These are phyloP conservation scores for Aspergillus biplanus DNA, from an alignment of 495 filamentous ascomycete genomes.

Conservation along the genomic window DNA sequence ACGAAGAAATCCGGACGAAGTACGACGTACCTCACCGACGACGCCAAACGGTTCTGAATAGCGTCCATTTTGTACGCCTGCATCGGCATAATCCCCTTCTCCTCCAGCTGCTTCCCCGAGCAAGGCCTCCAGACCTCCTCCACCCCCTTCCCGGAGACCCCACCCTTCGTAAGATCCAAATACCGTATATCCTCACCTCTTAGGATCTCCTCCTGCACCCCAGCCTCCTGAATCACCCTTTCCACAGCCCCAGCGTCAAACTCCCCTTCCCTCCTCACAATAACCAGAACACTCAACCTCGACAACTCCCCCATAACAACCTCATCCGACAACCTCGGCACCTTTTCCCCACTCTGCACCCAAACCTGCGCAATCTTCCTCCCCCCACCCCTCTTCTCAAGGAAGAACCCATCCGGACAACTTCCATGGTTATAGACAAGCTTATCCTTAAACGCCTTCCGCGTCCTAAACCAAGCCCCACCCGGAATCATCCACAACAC, in stretches of 20 bases:
- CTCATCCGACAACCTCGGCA: slow-evolving; percentile 1
- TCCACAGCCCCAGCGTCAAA: background rate
- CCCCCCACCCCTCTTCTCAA: background rate
- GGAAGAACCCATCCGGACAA: background rate
- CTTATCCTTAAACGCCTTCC: slow-evolving; percentile 8
- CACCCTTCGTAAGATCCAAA: background rate
- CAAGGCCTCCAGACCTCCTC: background rate
- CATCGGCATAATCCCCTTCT: background rate
- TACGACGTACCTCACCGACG: slow-evolving; percentile 6
- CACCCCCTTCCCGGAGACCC: background rate
- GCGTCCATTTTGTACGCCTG: slow-evolving; percentile 1
- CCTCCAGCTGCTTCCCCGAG: background rate
- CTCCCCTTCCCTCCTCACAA: background rate
- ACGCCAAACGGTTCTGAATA: background rate
- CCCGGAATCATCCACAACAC: slow-evolving; percentile 7
- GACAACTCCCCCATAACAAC: background rate
- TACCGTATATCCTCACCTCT: background rate
- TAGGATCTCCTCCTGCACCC: background rate
- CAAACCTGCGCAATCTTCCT: slow-evolving; percentile 2
- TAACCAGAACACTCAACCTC: background rate
- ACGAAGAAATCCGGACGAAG: slow-evolving; percentile 16
- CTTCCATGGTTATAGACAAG: background rate
- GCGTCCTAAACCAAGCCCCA: background rate
- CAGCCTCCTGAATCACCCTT: background rate
- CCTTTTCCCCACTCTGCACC: background rate